These are phyloP conservation scores for Volvox africanus DNA, from an alignment of 139 green algal species.

Conservation along the genomic window DNA sequence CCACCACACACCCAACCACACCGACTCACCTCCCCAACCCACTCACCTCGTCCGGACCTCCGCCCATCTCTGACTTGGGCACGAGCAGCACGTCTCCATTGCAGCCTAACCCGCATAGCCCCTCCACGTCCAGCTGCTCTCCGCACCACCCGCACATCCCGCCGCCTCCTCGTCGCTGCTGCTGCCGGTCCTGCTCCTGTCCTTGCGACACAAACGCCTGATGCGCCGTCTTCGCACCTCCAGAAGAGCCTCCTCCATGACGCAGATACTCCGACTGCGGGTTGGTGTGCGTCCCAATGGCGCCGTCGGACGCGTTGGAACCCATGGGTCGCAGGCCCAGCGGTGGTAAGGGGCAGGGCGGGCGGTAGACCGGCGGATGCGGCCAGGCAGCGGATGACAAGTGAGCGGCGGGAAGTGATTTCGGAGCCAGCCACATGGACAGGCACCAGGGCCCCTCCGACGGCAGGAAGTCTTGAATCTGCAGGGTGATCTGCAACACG, in stretches of 20 bases:
- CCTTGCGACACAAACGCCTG: background rate
- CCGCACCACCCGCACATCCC: slow-evolving; percentile 20
- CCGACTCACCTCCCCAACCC: background rate
- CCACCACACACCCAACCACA: background rate
- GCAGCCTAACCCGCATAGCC: slow-evolving; percentile 26
- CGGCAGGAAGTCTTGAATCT: no score
- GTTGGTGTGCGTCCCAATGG: no score
- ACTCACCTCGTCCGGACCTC: background rate
- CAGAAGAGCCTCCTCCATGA: no score
- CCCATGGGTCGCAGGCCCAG: background rate
- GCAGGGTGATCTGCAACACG: no score
- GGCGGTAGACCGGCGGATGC: background rate
- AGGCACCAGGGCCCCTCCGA: background rate
- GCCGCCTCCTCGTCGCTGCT: background rate
- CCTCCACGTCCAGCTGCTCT: background rate
- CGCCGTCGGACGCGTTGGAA: background rate
- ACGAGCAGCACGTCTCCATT: background rate
- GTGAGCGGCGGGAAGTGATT: background rate
- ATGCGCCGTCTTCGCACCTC: no score
- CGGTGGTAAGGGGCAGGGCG: background rate
- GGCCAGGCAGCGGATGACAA: slow-evolving; percentile 12
- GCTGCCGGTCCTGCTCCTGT: slow-evolving; percentile 2
- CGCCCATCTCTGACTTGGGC: background rate
- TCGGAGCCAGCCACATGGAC: background rate
- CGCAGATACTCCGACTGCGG: no score